Evolutionary conservation across 2,329 filamentous ascomycete species (phyloP), one percentile per base, ranked within the genome.

Genomic region (Aspergillus luchuensis): DNA sequence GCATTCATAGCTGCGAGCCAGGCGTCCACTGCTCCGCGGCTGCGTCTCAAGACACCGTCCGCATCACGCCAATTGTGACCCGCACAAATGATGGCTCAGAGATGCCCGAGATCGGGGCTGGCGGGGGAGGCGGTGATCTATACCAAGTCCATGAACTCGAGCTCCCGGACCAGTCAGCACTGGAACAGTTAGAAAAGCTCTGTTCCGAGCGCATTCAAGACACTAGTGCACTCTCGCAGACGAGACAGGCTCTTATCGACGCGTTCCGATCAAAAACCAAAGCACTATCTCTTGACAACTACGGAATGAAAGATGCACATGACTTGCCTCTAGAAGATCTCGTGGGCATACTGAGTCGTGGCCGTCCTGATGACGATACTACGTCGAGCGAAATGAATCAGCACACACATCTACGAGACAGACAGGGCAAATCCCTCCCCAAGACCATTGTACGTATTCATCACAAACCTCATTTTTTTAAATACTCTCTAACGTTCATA

Each of bases 1-100:
- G 89, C 2, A 81, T 98, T 6, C 94, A 98, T 74, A 96, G 91
- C 69, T 97, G 94, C 67, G 92, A 96, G 69, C 89, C 86, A 63
- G 90, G 88, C 13, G 67, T 74, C 15, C 69, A 71, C 66, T 88
- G 80, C 64, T 71, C 73, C 6, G 72, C 66, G 8, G 73, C 76
- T 54, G 78, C 78, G 39, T 72, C 80, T 78, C 51, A 72, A 71
- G 66, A 81, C 72, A 84, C 90, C 0, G 89, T 97, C 6, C 88
- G 85, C 70, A 94, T 97, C 56, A 86, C 86, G 6, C 93, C 93
- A 0, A 88, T 97, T 45, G 84, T 97, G 15, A 87, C 87, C 4
- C 87, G 88, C 28, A 67, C 66, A 4, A 57, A 45, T 1, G 76
- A 84, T 56, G 90, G 89, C 7, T 75, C 76, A 13, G 86, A 91